phyloP scores from a whole-genome alignment of 163 green algal genomes.

The Scenedesmus sp. region DNA sequence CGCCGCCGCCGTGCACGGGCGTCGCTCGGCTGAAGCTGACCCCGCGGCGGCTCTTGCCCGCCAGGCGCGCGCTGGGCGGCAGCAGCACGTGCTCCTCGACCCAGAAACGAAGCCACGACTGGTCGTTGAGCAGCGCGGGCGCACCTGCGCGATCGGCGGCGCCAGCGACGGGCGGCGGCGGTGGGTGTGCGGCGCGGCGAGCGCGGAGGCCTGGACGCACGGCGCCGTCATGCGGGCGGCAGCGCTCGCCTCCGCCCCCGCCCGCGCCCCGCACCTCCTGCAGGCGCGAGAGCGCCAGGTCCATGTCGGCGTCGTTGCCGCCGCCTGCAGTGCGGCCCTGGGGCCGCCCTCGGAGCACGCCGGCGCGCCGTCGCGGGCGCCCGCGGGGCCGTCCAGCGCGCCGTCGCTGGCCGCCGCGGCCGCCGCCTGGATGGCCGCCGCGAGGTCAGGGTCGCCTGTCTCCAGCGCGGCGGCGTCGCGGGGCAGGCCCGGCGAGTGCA shows the following conservation, averaged over 20 bases:
- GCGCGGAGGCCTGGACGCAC: too few species aligned
- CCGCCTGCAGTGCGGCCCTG: neutral
- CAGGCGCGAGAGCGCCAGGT: neutral
- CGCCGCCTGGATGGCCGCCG: neutral
- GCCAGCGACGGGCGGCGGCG: too few species aligned
- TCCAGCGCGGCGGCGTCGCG: constrained; percentile 38
- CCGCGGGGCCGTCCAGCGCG: neutral
- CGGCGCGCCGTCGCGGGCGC: neutral
- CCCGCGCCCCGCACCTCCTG: neutral
- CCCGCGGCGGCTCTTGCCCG: neutral
- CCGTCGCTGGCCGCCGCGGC: neutral
- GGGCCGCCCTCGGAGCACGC: neutral
- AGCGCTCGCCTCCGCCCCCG: too few species aligned
- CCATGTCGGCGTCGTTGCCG: neutral
- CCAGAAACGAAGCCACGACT: constrained; percentile 50
- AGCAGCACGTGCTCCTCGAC: constrained; percentile 45
- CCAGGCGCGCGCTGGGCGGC: neutral
- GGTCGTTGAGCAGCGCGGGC: constrained; percentile 81
- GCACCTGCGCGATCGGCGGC: constrained; percentile 26
- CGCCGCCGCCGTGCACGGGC: neutral
- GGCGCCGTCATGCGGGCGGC: too few species aligned
- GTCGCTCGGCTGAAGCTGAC: constrained; percentile 34
- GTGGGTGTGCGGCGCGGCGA: too few species aligned
- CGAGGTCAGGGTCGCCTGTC: constrained; percentile 12
- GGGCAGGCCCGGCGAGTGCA: constrained; percentile 37